A percentile compares a stretch with the other conserved stretches of the same genome.
Conservation (phyloP, 2,329 filamentous ascomycete species). For the Fusarium pseudonygamai region DNA sequence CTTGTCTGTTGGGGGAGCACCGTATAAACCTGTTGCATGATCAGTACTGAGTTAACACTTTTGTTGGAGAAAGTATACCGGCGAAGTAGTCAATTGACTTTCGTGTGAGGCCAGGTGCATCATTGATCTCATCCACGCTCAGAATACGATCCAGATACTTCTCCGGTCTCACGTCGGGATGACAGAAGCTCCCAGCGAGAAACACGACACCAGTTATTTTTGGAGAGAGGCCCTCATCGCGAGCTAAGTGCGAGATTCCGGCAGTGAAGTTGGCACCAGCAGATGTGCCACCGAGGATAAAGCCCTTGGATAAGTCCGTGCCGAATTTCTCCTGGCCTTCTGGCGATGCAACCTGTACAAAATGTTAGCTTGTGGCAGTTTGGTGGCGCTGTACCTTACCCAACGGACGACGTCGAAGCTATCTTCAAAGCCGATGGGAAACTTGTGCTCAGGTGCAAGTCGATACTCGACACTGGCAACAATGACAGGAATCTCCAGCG, state of each 20-base stretch:
- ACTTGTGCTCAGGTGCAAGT: conserved; percentile 60
- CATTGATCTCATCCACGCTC: conserved; percentile 50
- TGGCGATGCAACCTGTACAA: conserved; percentile 28
- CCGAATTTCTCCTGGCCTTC: conserved; percentile 45
- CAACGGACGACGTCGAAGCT: conserved; percentile 52
- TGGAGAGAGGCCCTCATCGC: conserved; percentile 49
- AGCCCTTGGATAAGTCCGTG: conserved; percentile 54
- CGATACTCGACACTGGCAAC: conserved; percentile 61
- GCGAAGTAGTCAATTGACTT: conserved; percentile 49
- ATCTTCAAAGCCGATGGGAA: conserved; percentile 57
- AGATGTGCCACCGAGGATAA: conserved; percentile 61
- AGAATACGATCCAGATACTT: conserved; percentile 48
- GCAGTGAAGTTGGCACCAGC: conserved; percentile 62
- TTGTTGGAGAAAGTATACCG: conserved; percentile 13
- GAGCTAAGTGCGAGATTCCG: conserved; percentile 54
- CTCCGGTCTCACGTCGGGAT: conserved; percentile 51
- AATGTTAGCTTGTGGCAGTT: neutral
- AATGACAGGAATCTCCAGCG: conserved; percentile 41
- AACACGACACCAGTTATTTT: conserved; percentile 57
- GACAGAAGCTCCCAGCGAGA: conserved; percentile 56
- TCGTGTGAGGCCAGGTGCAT: conserved; percentile 48
- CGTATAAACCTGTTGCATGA: conserved; percentile 32
- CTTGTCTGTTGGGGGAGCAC: conserved; percentile 47
- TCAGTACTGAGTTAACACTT: neutral
- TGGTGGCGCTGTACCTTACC: conserved; percentile 13